These are phyloP conservation scores for Aspergillus pseudotamarii DNA, from an alignment of 2,329 filamentous ascomycete species.

Conservation along the genomic window DNA sequence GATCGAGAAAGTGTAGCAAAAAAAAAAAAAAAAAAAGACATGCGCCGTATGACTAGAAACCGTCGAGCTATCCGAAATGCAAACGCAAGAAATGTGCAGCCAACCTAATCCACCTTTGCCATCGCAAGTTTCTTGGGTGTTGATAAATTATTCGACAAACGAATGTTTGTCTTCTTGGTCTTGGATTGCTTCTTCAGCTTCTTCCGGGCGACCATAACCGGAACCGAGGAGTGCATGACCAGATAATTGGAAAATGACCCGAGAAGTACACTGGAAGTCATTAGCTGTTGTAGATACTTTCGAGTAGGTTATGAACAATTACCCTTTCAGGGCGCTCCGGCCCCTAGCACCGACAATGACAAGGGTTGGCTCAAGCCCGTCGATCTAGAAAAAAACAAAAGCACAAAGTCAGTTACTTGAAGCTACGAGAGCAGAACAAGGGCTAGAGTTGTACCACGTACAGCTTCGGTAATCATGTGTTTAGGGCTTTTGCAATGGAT, in stretches of 20 bases:
- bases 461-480: slow-evolving; percentile 91
- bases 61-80: slow-evolving; percentile 1
- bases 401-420: slow-evolving; percentile 11
- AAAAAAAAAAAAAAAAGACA: background rate
- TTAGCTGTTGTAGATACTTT: background rate
- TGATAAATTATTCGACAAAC: slow-evolving; percentile 79
- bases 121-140: slow-evolving; percentile 70
- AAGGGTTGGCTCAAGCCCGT: slow-evolving; percentile 85
- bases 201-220: slow-evolving; percentile 97
- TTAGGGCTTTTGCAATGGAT: slow-evolving; percentile 98
- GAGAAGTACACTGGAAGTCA: slow-evolving; percentile 71
- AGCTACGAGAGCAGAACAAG: background rate
- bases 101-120: slow-evolving; percentile 71
- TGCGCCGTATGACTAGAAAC: slow-evolving; percentile 8
- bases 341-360: slow-evolving; percentile 92
- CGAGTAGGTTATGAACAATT: slow-evolving; percentile 39
- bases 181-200: slow-evolving; percentile 84
- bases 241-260: slow-evolving; percentile 98
- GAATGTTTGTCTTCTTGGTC: slow-evolving; percentile 70
- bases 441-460: slow-evolving; percentile 40
- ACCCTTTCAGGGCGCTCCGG: slow-evolving; percentile 90
- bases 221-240: slow-evolving; percentile 93
- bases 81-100: background rate
- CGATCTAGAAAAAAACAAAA: slow-evolving; percentile 61
- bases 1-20: background rate